Evolutionary conservation across 2,329 filamentous ascomycete species (phyloP).

Genomic region (Gnomoniopsis sp.): DNA sequence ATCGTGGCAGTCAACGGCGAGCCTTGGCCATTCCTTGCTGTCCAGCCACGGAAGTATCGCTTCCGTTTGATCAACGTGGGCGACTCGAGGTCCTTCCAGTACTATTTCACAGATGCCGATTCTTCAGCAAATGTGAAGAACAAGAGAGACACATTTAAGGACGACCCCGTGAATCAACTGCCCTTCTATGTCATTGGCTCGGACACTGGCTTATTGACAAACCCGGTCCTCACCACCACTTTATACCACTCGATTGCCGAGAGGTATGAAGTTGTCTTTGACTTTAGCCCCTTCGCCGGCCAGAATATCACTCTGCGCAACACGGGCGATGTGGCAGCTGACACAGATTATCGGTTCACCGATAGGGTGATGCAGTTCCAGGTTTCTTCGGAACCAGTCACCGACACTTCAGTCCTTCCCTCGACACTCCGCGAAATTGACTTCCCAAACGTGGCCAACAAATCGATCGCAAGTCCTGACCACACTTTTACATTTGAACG

Average conservation of each 20-base stretch:
- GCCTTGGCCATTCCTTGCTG: background rate
- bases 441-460: background rate
- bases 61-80: background rate
- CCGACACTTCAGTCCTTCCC: background rate
- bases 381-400: background rate
- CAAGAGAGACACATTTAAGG: background rate
- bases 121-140: background rate
- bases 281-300: conserved; percentile 47
- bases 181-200: background rate
- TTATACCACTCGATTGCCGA: conserved; percentile 51
- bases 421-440: background rate
- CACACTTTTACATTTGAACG: background rate
- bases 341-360: background rate
- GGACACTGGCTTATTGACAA: background rate
- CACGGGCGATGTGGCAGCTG: background rate
- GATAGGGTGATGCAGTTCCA: background rate
- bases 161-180: background rate
- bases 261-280: conserved; percentile 55
- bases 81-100: background rate
- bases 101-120: background rate
- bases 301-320: conserved; percentile 40
- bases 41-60: background rate
- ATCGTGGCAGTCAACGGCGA: background rate
- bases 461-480: background rate
- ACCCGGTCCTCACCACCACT: background rate